Evolutionary conservation across 1,284 basidiomycete species (phyloP).

Genomic region (Ceratobasidium sp.): DNA sequence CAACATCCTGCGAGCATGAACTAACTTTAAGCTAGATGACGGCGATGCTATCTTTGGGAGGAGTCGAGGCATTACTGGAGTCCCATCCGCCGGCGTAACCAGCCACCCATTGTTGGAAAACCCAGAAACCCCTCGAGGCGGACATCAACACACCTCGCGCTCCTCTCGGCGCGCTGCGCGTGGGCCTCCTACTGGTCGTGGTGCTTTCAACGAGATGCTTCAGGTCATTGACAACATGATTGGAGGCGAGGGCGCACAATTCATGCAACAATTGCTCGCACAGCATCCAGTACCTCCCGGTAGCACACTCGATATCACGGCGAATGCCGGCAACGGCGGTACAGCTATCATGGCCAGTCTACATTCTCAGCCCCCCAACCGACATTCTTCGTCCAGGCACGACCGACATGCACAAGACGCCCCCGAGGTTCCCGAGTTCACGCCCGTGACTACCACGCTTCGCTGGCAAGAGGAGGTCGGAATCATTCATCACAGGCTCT

Average conservation of each 20-base stretch:
- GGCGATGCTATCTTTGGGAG: conserved; percentile 25
- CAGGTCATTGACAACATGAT: conserved; percentile 84
- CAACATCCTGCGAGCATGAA: not conserved
- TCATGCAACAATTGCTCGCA: conserved; percentile 74
- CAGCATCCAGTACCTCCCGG: conserved; percentile 59
- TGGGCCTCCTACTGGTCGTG: conserved; percentile 54
- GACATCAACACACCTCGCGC: conserved; percentile 60
- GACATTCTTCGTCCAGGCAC: conserved; percentile 25
- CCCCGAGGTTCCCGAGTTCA: conserved; percentile 51
- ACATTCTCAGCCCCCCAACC: conserved; percentile 9
- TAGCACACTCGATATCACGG: conserved; percentile 60
- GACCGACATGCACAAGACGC: conserved; percentile 31
- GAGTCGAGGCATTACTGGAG: conserved; percentile 35
- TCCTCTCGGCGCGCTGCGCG: conserved; percentile 63
- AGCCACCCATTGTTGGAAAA: conserved; percentile 86
- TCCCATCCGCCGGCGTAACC: conserved; percentile 65
- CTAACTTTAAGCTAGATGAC: conserved; percentile 24
- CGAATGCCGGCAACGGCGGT: conserved; percentile 8
- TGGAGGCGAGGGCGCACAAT: conserved; percentile 79
- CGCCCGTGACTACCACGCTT: conserved; percentile 79
- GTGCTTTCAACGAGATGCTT: conserved; percentile 65
- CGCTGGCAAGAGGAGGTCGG: conserved; percentile 91
- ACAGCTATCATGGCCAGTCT: conserved; percentile 37
- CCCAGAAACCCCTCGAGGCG: conserved; percentile 57
- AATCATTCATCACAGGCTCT: conserved; percentile 77